phyloP scores from a whole-genome alignment of 306 rosid genomes.

The Calophaca sinica region DNA sequence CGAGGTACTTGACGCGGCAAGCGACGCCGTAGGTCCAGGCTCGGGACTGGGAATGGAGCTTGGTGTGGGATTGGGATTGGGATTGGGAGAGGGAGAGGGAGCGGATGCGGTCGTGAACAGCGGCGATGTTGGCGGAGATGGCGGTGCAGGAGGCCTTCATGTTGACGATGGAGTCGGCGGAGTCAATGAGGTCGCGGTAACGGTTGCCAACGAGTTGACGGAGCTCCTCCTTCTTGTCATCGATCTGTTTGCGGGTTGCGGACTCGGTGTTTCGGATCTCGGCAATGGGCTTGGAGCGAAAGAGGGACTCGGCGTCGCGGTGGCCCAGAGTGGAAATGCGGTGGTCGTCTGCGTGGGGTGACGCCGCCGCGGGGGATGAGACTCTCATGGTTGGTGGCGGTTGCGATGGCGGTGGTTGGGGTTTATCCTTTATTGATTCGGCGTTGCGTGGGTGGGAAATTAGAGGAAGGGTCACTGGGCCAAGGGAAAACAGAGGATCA shows the following conservation, averaged over 20 bases:
- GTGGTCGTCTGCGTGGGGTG: conserved; percentile 52
- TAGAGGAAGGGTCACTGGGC: conserved; percentile 23
- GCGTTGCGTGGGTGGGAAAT: background rate
- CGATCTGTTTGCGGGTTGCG: conserved; percentile 79
- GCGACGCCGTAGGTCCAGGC: conserved; percentile 74
- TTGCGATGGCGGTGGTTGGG: conserved; percentile 24
- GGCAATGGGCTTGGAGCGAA: conserved; percentile 77
- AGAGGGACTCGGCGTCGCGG: conserved; percentile 84
- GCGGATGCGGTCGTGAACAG: conserved; percentile 64
- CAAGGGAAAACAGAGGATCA: background rate
- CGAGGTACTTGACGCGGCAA: conserved; percentile 92
- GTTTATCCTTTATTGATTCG: conserved; percentile 24
- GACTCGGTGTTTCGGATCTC: conserved; percentile 88
- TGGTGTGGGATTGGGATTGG: conserved; percentile 38
- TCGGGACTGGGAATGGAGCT: conserved; percentile 53
- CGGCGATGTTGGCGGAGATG: conserved; percentile 75
- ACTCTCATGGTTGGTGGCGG: conserved; percentile 51
- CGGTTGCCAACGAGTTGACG: conserved; percentile 96
- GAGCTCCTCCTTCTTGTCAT: conserved; percentile 93
- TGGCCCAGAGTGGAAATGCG: conserved; percentile 54
- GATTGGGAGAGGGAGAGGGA: conserved; percentile 59
- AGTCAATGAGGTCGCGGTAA: conserved; percentile 95
- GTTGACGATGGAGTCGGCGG: conserved; percentile 89
- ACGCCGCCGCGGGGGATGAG: conserved; percentile 35
- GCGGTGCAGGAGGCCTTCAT: conserved; percentile 76